A percentile compares a stretch with the other conserved stretches of the same genome.
Conservation (phyloP, 331 rosid species). For the Prunus yedoensis region DNA sequence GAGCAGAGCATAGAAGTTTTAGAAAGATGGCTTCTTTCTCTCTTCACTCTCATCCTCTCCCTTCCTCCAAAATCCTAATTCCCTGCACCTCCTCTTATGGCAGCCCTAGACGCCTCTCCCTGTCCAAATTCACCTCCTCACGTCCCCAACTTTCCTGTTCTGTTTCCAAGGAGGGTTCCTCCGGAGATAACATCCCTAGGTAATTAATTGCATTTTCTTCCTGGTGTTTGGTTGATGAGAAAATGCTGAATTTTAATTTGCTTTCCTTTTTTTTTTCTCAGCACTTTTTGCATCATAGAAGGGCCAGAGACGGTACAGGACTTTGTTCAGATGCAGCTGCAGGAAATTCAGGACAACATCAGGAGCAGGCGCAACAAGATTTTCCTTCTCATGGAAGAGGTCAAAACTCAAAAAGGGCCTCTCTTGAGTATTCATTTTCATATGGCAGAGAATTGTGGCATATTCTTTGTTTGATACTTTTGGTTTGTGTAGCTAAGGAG, state of each 20-base stretch:
- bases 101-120: conserved; percentile 20
- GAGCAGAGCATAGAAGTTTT: conserved; percentile 14
- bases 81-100: conserved; percentile 1
- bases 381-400: conserved; percentile 99
- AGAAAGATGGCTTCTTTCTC: conserved; percentile 45
- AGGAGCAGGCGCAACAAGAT: conserved; percentile 84
- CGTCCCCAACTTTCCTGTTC: conserved; percentile 39
- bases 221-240: conserved; percentile 4
- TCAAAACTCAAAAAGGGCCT: neutral
- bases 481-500: conserved; percentile 69
- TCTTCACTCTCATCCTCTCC: conserved; percentile 34
- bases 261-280: conserved; percentile 13
- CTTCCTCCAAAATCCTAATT: conserved; percentile 30
- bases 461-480: neutral
- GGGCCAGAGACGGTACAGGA: conserved; percentile 97
- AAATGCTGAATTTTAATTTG: neutral
- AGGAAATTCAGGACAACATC: conserved; percentile 86
- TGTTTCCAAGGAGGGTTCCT: conserved; percentile 49
- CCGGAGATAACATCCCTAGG: conserved; percentile 55
- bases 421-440: too few species aligned
- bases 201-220: neutral
- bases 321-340: conserved; percentile 83
- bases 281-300: conserved; percentile 91
- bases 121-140: conserved; percentile 26
- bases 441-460: neutral